phyloP scores from a whole-genome alignment of 169 alveolate species.

The Plasmodium gonderi region DNA sequence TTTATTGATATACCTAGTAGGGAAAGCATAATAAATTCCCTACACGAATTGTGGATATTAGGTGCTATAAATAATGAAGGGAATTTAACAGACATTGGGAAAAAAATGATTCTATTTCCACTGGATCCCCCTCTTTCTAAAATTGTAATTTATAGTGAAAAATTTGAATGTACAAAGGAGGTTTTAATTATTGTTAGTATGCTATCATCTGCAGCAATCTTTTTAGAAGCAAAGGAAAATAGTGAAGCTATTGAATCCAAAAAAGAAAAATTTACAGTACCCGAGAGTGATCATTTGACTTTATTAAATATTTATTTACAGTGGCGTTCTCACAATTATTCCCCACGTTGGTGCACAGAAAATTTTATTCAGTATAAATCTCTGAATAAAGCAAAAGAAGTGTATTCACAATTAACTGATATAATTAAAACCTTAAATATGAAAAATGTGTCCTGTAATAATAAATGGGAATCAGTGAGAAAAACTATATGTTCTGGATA shows the following conservation, averaged over 20 bases:
- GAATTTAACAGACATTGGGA: conserved; percentile 83
- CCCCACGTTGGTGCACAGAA: conserved; percentile 80
- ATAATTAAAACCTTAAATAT: conserved; percentile 78
- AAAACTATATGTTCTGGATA: conserved; percentile 99
- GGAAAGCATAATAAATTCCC: conserved; percentile 96
- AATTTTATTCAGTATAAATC: conserved; percentile 78
- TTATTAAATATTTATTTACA: conserved; percentile 97
- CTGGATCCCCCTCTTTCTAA: conserved; percentile 99
- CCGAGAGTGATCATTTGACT: conserved; percentile 99
- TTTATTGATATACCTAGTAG: conserved; percentile 99
- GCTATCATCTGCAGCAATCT: conserved; percentile 97
- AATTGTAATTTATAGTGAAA: conserved; percentile 93
- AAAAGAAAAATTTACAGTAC: conserved; percentile 98
- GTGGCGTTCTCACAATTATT: conserved; percentile 94
- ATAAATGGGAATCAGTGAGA: conserved; percentile 88
- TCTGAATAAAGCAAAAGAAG: conserved; percentile 76
- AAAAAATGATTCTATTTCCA: conserved; percentile 98
- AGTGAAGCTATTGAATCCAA: conserved; percentile 92
- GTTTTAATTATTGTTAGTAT: conserved; percentile 97
- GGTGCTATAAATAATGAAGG: conserved; percentile 96
- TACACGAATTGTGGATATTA: conserved; percentile 98
- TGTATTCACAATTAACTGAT: conserved; percentile 92
- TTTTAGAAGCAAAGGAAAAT: conserved; percentile 98
- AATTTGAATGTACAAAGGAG: conserved; percentile 93
- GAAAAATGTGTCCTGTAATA: conserved; percentile 75